Evolutionary conservation across 371 early-diverging fungal species (phyloP).

Genomic region (Apophysomyces elegans): DNA sequence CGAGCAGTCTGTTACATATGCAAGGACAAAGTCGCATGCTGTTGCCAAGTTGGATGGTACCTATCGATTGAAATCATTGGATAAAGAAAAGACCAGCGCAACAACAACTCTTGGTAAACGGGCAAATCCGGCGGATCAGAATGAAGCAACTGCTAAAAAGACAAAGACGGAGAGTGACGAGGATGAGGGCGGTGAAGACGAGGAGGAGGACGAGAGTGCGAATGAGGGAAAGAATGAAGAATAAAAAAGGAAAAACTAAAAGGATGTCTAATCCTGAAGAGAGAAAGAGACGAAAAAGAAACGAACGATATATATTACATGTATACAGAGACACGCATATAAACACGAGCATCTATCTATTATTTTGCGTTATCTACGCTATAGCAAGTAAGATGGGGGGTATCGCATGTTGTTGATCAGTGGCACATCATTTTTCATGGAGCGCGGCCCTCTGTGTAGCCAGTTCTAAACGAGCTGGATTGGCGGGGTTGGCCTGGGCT

Average conservation of each 20-base stretch:
- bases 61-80: conserved; percentile 39
- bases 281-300: not conserved
- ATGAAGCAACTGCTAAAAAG: not conserved
- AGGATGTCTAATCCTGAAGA: no score
- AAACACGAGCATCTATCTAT: not conserved
- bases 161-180: conserved; percentile 11
- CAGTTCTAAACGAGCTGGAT: not conserved
- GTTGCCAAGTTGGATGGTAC: conserved; percentile 77
- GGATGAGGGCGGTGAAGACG: conserved; percentile 19
- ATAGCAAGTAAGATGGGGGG: no score
- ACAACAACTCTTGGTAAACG: conserved; percentile 10
- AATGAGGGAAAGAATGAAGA: not conserved
- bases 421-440: no score
- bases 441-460: no score
- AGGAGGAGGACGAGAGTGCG: conserved; percentile 18
- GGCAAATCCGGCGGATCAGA: conserved; percentile 1
- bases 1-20: conserved; percentile 57
- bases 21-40: conserved; percentile 76
- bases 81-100: conserved; percentile 20
- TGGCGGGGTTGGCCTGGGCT: conserved; percentile 12
- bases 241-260: not conserved
- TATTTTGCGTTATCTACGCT: not conserved
- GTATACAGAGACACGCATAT: not conserved
- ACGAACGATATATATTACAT: not conserved
- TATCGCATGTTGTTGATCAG: no score